Conservation (phyloP, 768 basidiomycete species). For the Tulasnella sp. region DNA sequence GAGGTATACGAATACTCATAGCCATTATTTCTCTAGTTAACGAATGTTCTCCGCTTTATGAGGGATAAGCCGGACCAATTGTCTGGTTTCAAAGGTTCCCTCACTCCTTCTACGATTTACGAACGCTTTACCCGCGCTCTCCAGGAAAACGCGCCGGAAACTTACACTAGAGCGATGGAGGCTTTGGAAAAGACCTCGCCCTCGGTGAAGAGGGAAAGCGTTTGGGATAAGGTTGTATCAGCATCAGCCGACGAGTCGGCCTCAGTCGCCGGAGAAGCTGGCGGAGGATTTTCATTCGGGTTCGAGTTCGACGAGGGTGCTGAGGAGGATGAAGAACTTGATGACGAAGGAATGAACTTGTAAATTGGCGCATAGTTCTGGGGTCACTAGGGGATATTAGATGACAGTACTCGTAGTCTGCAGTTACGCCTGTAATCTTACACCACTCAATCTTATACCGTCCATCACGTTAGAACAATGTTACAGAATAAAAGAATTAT, state of each 20-base stretch:
- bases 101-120: constrained; percentile 13
- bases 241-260: not conserved
- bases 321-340: constrained; percentile 16
- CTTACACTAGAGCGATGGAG: not conserved
- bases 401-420: not conserved
- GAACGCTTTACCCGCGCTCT: constrained; percentile 28
- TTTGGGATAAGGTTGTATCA: constrained; percentile 9
- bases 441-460: not conserved
- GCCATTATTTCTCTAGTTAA: constrained; percentile 25
- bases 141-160: not conserved
- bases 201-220: not conserved
- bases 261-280: not conserved
- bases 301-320: constrained; percentile 26
- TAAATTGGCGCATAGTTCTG: not conserved
- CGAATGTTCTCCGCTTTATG: constrained; percentile 33
- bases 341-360: not conserved
- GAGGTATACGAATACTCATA: not conserved
- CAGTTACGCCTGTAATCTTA: not conserved
- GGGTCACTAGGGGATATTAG: not conserved
- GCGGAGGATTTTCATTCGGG: constrained; percentile 28
- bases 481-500: not conserved
- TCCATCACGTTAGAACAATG: too few species aligned
- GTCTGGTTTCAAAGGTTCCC: constrained; percentile 32
- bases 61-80: constrained; percentile 31
- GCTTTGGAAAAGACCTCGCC: not conserved